phyloP scores from a whole-genome alignment of 192 early-diverging fungal genomes.

The Dispira parvispora region DNA sequence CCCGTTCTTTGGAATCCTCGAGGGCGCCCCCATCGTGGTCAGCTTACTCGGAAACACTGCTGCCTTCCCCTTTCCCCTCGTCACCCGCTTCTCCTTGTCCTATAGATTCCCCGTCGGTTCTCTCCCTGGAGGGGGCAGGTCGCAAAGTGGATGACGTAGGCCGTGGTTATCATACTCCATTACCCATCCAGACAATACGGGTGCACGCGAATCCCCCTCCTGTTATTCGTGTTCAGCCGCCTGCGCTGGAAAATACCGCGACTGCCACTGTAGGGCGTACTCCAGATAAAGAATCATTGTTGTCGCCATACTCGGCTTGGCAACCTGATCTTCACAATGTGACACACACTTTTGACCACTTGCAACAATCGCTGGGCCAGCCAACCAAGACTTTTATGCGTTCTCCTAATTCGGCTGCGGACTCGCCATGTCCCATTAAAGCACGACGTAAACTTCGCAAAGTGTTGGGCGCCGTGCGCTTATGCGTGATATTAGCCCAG shows the following conservation, averaged over 20 bases:
- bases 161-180: too few relatives aligned
- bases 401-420: not conserved
- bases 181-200: too few relatives aligned
- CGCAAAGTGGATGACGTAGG: too few relatives aligned
- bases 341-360: not conserved
- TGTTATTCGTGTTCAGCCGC: too few relatives aligned
- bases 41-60: too few relatives aligned
- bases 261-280: not conserved
- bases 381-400: not conserved
- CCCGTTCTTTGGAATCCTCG: too few relatives aligned
- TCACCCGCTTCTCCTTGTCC: too few relatives aligned
- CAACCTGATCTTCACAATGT: not conserved
- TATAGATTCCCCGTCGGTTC: too few relatives aligned
- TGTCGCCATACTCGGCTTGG: not conserved
- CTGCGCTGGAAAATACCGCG: not conserved
- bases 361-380: not conserved
- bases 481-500: constrained; percentile 4
- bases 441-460: constrained; percentile 4
- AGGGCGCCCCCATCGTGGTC: too few relatives aligned
- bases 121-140: too few relatives aligned
- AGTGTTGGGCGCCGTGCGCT: not conserved
- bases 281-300: not conserved
- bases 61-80: too few relatives aligned
- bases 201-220: too few relatives aligned
- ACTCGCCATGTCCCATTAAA: not conserved